Conservation (phyloP, 2,329 filamentous ascomycete genomes). For the Esteya vermicola region DNA sequence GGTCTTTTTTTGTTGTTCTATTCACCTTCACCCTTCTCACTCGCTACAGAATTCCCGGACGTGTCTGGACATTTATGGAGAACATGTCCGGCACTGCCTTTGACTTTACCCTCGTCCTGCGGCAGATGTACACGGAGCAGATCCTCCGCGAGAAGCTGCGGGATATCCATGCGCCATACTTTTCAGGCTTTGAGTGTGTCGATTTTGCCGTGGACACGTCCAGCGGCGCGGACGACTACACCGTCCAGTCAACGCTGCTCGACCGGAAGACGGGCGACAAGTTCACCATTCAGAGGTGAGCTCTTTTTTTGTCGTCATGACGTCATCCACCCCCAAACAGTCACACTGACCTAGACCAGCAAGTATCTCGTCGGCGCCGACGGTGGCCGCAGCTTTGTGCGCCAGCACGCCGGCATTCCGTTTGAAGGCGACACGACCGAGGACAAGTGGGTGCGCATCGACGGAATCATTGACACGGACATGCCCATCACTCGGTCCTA, state of each 20-base stretch:
- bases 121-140: conserved; percentile 40
- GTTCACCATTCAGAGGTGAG: conserved; percentile 43
- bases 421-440: conserved; percentile 34
- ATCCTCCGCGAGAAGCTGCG: conserved; percentile 29
- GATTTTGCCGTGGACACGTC: conserved; percentile 28
- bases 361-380: conserved; percentile 37
- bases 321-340: too few relatives aligned
- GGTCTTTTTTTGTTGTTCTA: neutral
- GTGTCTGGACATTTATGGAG: conserved; percentile 39
- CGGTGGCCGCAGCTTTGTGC: conserved; percentile 33
- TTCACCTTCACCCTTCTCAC: neutral
- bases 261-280: conserved; percentile 67
- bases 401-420: conserved; percentile 27
- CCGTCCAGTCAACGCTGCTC: conserved; percentile 72
- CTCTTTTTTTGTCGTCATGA: too few relatives aligned
- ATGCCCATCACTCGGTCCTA: conserved; percentile 32
- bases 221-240: conserved; percentile 83
- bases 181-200: conserved; percentile 21
- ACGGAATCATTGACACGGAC: conserved; percentile 32
- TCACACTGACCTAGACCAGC: conserved; percentile 10
- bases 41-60: conserved; percentile 15
- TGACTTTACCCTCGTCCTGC: conserved; percentile 36
- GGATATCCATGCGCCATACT: conserved; percentile 20
- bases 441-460: conserved; percentile 39
- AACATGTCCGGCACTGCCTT: conserved; percentile 35